Percentiles rank a stretch among this genome's conserved stretches.
These are phyloP conservation scores for Sphaerulina musiva DNA, from an alignment of 2,329 filamentous ascomycete species.

Conservation along the genomic window DNA sequence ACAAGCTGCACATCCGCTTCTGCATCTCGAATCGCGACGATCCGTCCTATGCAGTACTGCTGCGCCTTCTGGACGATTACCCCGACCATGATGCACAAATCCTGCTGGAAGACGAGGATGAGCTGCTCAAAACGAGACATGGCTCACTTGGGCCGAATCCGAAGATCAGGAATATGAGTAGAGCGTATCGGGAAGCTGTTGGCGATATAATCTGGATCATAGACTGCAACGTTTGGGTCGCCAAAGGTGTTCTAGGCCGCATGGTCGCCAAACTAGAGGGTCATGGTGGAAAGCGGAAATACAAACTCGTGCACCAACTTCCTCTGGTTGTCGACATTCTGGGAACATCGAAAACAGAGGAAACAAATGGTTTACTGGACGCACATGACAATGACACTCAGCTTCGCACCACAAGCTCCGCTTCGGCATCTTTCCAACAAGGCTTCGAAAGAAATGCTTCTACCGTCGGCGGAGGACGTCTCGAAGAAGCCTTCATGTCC, in stretches of 20 bases:
- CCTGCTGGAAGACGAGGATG: slow-evolving; percentile 76
- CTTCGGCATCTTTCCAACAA: slow-evolving; percentile 21
- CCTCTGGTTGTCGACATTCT: slow-evolving; percentile 75
- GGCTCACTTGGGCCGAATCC: slow-evolving; percentile 77
- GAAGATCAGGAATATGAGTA: slow-evolving; percentile 96
- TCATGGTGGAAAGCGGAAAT: slow-evolving; percentile 44
- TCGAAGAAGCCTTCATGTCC: slow-evolving; percentile 93
- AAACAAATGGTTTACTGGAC: slow-evolving; percentile 22
- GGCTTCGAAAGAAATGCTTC: slow-evolving; percentile 21
- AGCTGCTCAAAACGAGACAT: slow-evolving; percentile 53
- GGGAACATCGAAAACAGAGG: slow-evolving; percentile 25
- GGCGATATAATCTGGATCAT: slow-evolving; percentile 89
- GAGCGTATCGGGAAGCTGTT: slow-evolving; percentile 80
- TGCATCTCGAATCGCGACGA: slow-evolving; percentile 72
- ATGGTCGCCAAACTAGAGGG: slow-evolving; percentile 88
- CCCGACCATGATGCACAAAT: slow-evolving; percentile 64
- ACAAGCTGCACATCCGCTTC: slow-evolving; percentile 72
- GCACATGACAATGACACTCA: slow-evolving; percentile 9
- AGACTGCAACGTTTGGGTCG: slow-evolving; percentile 95
- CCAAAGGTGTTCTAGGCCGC: slow-evolving; percentile 67
- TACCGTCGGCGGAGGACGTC: slow-evolving; percentile 61
- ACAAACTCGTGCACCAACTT: slow-evolving; percentile 93
- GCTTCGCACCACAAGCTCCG: slow-evolving; percentile 24
- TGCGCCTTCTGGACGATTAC: slow-evolving; percentile 66
- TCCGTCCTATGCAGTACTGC: slow-evolving; percentile 67